A percentile compares a stretch with the other conserved stretches of the same genome.
Conservation (phyloP, 805 yeast species). For the Ogataea nakhonphanomensis region DNA sequence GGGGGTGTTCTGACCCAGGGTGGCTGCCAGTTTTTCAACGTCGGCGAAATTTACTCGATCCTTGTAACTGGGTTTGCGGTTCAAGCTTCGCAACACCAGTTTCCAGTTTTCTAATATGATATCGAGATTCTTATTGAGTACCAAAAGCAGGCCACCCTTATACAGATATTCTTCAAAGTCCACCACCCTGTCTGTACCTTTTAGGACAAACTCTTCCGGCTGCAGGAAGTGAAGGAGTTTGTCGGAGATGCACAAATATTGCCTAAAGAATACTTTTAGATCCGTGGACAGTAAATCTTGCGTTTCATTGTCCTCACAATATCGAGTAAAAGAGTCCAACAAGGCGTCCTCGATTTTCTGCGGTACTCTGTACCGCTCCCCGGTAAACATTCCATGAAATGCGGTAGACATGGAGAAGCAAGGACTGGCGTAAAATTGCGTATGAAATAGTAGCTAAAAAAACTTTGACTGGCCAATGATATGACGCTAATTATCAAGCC, state of each 20-base stretch:
- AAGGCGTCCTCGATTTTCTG: slow-evolving; percentile 42
- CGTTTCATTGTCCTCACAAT: slow-evolving; percentile 32
- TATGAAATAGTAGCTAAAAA: not conserved
- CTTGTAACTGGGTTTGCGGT: slow-evolving; percentile 15
- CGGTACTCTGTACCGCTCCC: slow-evolving; percentile 33
- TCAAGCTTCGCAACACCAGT: slow-evolving; percentile 30
- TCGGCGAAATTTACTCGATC: slow-evolving; percentile 36
- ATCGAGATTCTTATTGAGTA: slow-evolving; percentile 32
- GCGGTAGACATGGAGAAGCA: slow-evolving; percentile 10
- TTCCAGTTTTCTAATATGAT: slow-evolving; percentile 41
- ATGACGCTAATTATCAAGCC: not conserved
- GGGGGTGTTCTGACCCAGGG: slow-evolving; percentile 32
- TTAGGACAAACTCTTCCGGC: slow-evolving; percentile 32
- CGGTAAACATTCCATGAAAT: slow-evolving; percentile 20
- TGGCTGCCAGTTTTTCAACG: slow-evolving; percentile 28
- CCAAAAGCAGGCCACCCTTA: slow-evolving; percentile 39
- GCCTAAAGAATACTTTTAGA: slow-evolving; percentile 29
- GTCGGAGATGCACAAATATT: slow-evolving; percentile 29
- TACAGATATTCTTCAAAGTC: slow-evolving; percentile 45
- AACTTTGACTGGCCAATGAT: not conserved
- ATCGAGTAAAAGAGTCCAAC: slow-evolving; percentile 40
- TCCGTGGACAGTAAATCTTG: slow-evolving; percentile 38
- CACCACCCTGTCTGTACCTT: slow-evolving; percentile 38
- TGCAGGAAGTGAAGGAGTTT: slow-evolving; percentile 30
- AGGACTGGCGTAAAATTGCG: not conserved